Evolutionary conservation across 2,329 filamentous ascomycete genomes (phyloP).

Genomic region (Exophiala sp.): DNA sequence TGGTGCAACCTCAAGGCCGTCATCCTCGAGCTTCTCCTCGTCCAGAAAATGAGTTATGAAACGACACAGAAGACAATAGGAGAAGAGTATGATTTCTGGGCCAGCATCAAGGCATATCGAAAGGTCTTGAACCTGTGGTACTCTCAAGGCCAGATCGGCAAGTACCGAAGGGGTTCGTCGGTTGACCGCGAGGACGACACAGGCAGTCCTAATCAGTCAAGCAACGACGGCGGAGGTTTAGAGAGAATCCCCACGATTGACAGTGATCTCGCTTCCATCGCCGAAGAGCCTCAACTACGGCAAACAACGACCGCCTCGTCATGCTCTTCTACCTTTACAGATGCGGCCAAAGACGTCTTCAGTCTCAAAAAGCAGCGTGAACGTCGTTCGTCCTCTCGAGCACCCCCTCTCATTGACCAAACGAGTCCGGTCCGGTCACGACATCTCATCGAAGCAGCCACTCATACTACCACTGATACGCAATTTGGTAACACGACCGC

Average conservation of each 20-base stretch:
- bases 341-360: too few species aligned
- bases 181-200: not conserved
- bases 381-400: too few species aligned
- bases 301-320: too few species aligned
- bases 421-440: too few species aligned
- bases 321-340: too few species aligned
- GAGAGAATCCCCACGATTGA: not conserved
- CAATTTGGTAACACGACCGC: too few species aligned
- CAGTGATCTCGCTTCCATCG: not conserved
- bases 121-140: constrained; percentile 11
- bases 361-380: too few species aligned
- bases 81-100: constrained; percentile 15
- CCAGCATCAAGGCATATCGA: constrained; percentile 10
- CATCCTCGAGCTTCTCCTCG: constrained; percentile 13
- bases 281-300: not conserved
- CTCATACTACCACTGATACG: too few species aligned
- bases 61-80: constrained; percentile 1
- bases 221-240: not conserved
- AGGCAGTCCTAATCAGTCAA: not conserved
- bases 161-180: constrained; percentile 4
- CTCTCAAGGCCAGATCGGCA: constrained; percentile 1
- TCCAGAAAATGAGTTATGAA: constrained; percentile 8
- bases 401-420: too few species aligned
- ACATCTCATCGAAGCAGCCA: too few species aligned
- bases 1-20: constrained; percentile 10